Percentiles rank a stretch among this genome's conserved stretches.
Conservation (phyloP, 2,329 filamentous ascomycete species). For the Annulohypoxylon truncatum region DNA sequence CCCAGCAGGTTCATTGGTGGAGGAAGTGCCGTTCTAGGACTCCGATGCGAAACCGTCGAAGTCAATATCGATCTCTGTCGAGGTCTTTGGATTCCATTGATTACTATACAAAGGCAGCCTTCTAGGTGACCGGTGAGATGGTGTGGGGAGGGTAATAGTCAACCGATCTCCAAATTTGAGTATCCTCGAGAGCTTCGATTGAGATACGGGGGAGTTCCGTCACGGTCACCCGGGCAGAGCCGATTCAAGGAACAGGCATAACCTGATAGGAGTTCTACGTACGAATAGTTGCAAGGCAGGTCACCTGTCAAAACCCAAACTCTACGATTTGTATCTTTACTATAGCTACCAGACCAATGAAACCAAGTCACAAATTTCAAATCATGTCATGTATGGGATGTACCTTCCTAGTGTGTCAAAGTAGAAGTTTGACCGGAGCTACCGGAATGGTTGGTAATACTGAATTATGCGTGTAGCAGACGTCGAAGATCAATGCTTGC, state of each 20-base stretch:
- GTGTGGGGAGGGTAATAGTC: slow-evolving; percentile 3
- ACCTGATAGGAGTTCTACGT: slow-evolving; percentile 33
- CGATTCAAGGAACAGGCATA: slow-evolving; percentile 33
- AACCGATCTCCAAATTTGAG: background rate
- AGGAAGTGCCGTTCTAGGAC: slow-evolving; percentile 30
- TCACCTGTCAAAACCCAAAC: slow-evolving; percentile 34
- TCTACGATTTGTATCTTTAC: slow-evolving; percentile 47
- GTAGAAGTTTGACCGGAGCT: background rate
- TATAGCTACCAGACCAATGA: slow-evolving; percentile 42
- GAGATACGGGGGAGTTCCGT: slow-evolving; percentile 25
- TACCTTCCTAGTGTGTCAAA: background rate
- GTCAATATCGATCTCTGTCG: slow-evolving; percentile 16
- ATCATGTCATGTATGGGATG: background rate
- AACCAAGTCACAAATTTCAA: slow-evolving; percentile 35
- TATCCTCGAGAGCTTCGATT: slow-evolving; percentile 22
- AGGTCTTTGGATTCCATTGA: slow-evolving; percentile 24
- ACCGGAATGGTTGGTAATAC: background rate
- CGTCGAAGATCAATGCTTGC: background rate
- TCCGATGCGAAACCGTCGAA: slow-evolving; percentile 17
- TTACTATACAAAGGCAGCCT: slow-evolving; percentile 31
- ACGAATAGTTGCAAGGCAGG: slow-evolving; percentile 40
- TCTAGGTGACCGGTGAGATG: slow-evolving; percentile 10
- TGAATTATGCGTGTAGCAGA: background rate
- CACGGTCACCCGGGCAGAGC: slow-evolving; percentile 10
- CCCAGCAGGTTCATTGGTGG: slow-evolving; percentile 24